Percentiles rank a stretch among this genome's conserved stretches.
phyloP scores from a whole-genome alignment of 2,329 filamentous ascomycete species.

The Sporothrix dimorphospora region DNA sequence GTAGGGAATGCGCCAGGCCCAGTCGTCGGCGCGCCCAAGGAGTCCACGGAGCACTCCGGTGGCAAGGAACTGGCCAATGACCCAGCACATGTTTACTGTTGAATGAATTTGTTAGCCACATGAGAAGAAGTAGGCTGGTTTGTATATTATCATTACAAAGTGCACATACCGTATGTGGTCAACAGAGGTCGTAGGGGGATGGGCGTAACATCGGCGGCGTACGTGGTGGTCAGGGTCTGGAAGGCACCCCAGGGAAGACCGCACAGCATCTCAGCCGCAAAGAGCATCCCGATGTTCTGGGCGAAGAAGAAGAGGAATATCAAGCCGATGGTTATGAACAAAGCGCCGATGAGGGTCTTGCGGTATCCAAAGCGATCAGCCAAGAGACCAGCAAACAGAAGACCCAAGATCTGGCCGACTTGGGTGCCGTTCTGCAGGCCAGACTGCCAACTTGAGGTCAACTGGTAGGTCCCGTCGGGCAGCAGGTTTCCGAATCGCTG shows the following conservation, averaged over 20 bases:
- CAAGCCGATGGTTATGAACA: conserved; percentile 46
- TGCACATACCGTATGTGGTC: conserved; percentile 43
- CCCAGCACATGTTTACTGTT: conserved; percentile 51
- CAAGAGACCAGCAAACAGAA: conserved; percentile 52
- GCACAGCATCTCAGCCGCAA: conserved; percentile 50
- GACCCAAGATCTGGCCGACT: conserved; percentile 54
- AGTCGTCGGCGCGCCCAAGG: conserved; percentile 40
- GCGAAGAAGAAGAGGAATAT: conserved; percentile 55
- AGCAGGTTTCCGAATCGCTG: conserved; percentile 39
- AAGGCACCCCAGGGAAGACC: conserved; percentile 43
- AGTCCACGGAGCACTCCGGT: conserved; percentile 47
- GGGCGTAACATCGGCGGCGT: conserved; percentile 43
- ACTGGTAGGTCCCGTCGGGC: conserved; percentile 41
- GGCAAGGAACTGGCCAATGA: conserved; percentile 44
- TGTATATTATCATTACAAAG: neutral
- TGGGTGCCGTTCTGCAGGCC: conserved; percentile 45
- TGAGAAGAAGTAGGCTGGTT: neutral
- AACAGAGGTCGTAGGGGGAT: conserved; percentile 43
- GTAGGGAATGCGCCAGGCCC: conserved; percentile 45
- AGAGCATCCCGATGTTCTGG: conserved; percentile 42
- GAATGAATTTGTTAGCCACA: neutral
- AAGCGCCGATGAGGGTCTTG: conserved; percentile 47
- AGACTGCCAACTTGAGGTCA: conserved; percentile 56
- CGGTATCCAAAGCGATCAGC: conserved; percentile 49
- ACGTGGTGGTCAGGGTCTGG: conserved; percentile 49